phyloP scores from a whole-genome alignment of 2,329 filamentous ascomycete species.

The Claviceps purpurea region DNA sequence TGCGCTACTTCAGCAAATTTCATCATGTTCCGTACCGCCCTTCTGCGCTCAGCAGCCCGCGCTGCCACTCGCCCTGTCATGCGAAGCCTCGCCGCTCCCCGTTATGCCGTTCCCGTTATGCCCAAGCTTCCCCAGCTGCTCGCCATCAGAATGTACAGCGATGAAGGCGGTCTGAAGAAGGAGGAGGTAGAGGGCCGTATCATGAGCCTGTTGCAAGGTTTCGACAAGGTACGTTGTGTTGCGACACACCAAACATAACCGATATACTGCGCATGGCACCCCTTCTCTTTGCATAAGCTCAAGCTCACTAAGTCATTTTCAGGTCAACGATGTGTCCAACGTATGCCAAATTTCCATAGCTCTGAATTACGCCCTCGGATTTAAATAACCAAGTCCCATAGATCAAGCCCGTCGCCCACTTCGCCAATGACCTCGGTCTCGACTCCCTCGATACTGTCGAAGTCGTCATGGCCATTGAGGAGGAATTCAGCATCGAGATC shows the following conservation, averaged over 20 bases:
- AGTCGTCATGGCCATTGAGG: conserved; percentile 99
- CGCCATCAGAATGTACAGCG: conserved; percentile 74
- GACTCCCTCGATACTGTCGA: conserved; percentile 98
- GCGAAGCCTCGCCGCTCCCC: conserved; percentile 41
- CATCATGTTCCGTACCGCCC: conserved; percentile 75
- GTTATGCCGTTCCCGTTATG: conserved; percentile 38
- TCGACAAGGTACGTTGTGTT: conserved; percentile 60
- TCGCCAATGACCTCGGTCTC: conserved; percentile 91
- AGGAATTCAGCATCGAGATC: conserved; percentile 87
- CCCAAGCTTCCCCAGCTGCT: conserved; percentile 36
- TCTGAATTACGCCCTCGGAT: not conserved
- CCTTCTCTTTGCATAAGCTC: not conserved
- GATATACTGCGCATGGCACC: not conserved
- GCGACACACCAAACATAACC: not conserved
- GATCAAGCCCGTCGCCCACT: conserved; percentile 78
- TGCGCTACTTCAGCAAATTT: not conserved
- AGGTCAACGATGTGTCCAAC: conserved; percentile 56
- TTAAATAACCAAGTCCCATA: conserved; percentile 22
- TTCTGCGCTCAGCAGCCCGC: conserved; percentile 67
- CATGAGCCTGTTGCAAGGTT: conserved; percentile 83
- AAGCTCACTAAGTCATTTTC: conserved; percentile 15
- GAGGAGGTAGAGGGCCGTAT: conserved; percentile 84
- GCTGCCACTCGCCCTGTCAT: conserved; percentile 33
- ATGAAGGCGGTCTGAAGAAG: conserved; percentile 63
- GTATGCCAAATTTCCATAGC: conserved; percentile 27